Evolutionary conservation across 306 rosid species (phyloP), one percentile per base, ranked within the genome.

Genomic region (Ammopiptanthus mongolicus): DNA sequence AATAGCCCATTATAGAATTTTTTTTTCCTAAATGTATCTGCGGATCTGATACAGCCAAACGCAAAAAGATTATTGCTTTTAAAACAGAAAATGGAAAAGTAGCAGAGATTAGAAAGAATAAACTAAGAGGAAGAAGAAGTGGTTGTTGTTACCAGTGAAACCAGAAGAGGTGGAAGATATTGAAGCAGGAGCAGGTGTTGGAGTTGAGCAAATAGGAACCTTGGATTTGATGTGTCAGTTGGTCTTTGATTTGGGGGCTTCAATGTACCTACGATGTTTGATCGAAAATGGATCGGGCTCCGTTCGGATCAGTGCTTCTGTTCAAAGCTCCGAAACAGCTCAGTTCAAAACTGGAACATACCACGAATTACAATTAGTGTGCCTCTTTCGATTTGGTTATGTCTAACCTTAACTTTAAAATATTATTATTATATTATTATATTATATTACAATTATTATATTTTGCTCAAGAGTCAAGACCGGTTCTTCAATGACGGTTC

Each of bases 71-170:
- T 0, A 3, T 3, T 44, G 1, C 0, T 12, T 12, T 44, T 57
- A 2, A 62, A 65, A 21, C 41, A 6, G 10, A 21, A 12, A 0
- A 1, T 37, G 33, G 22, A 57, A 47, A 58, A n/a, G 46, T 9
- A 17, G 11, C 13, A 74, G 25, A 66, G 67, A 76, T 44, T 3
- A 22, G 53, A 36, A 41, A 41, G 23, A 5, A 13, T 13, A 41
- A 36, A 22, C 21, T 22, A 65, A 69, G 5, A 9, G 2, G 6
- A 10, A 8, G 6, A 10, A 8, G 29, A 44, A 41, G 36, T 9
- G 37, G n/a, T 5, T 22, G 53, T 50, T 18, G 50, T 60, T 74
- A 81, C 80, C 67, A 6, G 73, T 1, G 80, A 39, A 74, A 74
- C 17, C 6, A 41, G 68, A 63, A 78, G 28, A 25, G 13, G 44